Base-by-base conservation (phyloP, 2,329 filamentous ascomycete genomes). In the Fusarium xylarioides region DNA sequence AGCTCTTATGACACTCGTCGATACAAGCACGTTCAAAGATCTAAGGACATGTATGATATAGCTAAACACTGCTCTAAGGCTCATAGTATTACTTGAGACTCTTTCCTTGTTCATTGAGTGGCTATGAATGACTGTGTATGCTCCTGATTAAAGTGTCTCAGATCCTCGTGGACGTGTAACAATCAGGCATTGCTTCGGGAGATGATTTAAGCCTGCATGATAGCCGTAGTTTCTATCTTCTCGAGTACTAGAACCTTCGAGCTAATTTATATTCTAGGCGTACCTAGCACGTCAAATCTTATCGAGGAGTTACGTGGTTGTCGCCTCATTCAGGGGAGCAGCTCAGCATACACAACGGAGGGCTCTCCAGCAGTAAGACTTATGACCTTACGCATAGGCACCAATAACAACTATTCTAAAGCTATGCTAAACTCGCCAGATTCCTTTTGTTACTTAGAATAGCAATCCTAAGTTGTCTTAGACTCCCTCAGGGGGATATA, bases 31-130 rank as follows among this genome's bases (percentile, higher is more conserved):
- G 4, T 3, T 28, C 23, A n/a, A 15, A 10, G 32, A 2, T 6
- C 23, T 19, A 5, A 7, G 28, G 54, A 4, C 23, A 2, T 21
- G 10, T 18, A 5, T 26, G 14, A 21, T 5, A 7, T 28, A 14
- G 12, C 12, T 32, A 4, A 32, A 14, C 4, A 14, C 4, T 19
- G 14, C 11, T 34, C 1, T 2, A 12, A 32, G 15, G 21, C 10
- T 14, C 10, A 16, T 0, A 19, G 1, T 28, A 11, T 14, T 3
- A 28, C 4, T 35, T 6, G 2, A 19, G 11, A 4, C 4, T 18
- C 18, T 16, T 35, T 9, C 7, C 8, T 47, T 28, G 2, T 2
- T 35, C 5, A 21, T 35, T 28, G 19, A 8, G 14, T 21, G 15
- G 23, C 23, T n/a, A 19, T 5, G 11, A 18, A 49, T 19, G 50